These are phyloP conservation scores for Backusella macrospora DNA, from an alignment of 192 early-diverging fungal genomes.

Conservation along the genomic window DNA sequence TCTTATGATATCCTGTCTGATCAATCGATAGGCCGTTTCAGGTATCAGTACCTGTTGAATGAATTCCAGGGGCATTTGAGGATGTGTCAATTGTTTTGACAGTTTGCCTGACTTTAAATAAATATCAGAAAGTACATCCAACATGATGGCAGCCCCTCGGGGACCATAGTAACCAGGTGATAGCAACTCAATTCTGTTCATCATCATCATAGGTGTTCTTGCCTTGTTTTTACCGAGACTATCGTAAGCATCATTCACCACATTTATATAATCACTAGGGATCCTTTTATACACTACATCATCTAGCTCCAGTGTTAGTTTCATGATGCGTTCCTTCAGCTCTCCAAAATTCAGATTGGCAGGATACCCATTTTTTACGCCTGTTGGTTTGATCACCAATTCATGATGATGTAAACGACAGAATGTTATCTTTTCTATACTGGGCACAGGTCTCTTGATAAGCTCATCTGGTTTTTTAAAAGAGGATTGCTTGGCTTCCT, in stretches of 20 bases:
- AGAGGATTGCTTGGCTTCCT: not conserved
- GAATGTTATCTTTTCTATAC: constrained; percentile 31
- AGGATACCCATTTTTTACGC: constrained; percentile 41
- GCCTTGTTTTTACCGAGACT: constrained; percentile 45
- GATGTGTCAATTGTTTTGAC: constrained; percentile 32
- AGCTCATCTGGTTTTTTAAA: constrained; percentile 4
- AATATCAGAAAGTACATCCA: constrained; percentile 34
- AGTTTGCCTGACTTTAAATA: constrained; percentile 43
- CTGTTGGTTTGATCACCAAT: constrained; percentile 43
- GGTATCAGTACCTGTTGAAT: constrained; percentile 58
- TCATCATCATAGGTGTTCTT: constrained; percentile 43
- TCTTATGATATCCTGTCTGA: constrained; percentile 43
- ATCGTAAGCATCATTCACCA: constrained; percentile 38
- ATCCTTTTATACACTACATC: constrained; percentile 35
- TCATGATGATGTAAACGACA: constrained; percentile 51
- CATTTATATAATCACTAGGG: constrained; percentile 39
- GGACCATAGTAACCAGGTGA: constrained; percentile 62
- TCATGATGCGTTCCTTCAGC: constrained; percentile 34
- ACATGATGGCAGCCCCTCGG: constrained; percentile 44
- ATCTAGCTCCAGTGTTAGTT: constrained; percentile 38
- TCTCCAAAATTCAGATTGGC: constrained; percentile 40
- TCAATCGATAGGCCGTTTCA: constrained; percentile 50
- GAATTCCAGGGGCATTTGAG: constrained; percentile 54
- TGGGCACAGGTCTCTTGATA: not conserved
- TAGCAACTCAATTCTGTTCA: constrained; percentile 46